Evolutionary conservation across 208 protist genomes (phyloP).

Genomic region (Acanthamoeba quina): DNA sequence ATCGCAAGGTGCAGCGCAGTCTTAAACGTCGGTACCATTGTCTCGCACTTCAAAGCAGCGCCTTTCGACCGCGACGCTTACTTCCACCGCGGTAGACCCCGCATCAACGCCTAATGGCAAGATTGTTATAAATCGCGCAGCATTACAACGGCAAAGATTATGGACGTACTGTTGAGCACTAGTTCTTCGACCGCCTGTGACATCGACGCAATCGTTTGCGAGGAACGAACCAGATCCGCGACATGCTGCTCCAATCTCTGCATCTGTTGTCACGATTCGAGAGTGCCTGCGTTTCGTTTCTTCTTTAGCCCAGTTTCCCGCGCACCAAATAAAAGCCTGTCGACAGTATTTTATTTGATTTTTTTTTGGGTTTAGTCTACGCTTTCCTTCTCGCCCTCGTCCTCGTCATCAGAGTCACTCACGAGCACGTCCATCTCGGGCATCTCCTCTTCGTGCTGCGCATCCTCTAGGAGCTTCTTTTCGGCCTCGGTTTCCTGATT

Average conservation of each 20-base stretch:
- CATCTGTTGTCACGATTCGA: background rate
- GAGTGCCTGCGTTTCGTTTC: conserved; percentile 24
- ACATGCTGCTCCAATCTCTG: background rate
- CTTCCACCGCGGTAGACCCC: background rate
- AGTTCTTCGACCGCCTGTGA: conserved; percentile 57
- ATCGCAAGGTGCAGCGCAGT: background rate
- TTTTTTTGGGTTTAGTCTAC: background rate
- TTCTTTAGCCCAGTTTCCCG: background rate
- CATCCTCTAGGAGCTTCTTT: background rate
- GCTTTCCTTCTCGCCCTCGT: conserved; percentile 14
- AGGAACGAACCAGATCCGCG: conserved; percentile 22
- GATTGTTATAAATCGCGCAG: background rate
- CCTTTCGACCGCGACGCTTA: background rate
- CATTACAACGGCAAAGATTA: background rate
- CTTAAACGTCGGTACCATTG: conserved; percentile 8
- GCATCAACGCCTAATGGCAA: conserved; percentile 17
- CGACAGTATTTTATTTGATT: background rate
- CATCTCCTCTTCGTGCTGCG: conserved; percentile 4
- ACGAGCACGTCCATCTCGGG: conserved; percentile 10
- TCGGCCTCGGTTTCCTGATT: background rate
- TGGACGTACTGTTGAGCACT: conserved; percentile 38
- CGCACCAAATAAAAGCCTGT: no score
- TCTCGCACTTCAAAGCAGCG: conserved; percentile 19
- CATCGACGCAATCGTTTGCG: background rate
- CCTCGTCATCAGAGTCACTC: conserved; percentile 39